Evolutionary conservation across 306 rosid species (phyloP).

Genomic region (Rosa chinensis): DNA sequence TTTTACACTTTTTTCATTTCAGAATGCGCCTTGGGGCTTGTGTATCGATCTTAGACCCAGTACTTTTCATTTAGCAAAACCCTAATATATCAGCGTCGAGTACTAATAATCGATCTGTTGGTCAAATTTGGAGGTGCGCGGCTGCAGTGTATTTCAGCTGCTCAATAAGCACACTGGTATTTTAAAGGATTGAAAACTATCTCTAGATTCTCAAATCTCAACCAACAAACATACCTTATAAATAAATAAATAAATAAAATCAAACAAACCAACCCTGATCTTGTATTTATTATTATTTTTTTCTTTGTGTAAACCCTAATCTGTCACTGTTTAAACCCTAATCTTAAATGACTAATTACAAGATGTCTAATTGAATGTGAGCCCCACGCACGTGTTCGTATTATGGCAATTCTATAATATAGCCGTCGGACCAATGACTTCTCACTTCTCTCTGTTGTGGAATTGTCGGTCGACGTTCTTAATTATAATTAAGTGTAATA

Average conservation of each 20-base stretch:
- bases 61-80: background rate
- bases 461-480: slow-evolving; percentile 1
- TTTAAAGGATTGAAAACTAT: no score
- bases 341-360: background rate
- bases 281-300: background rate
- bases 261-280: background rate
- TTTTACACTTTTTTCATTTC: background rate
- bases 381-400: background rate
- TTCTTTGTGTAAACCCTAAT: background rate
- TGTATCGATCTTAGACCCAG: background rate
- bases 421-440: slow-evolving; percentile 9
- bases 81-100: background rate
- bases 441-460: background rate
- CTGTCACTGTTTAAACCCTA: background rate
- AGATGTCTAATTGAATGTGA: background rate
- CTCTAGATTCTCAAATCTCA: no score
- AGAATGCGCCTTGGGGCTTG: background rate
- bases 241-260: no score
- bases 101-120: background rate
- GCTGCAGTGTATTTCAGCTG: background rate
- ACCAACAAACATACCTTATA: no score
- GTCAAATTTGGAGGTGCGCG: background rate
- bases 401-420: background rate
- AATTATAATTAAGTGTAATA: background rate
- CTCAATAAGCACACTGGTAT: no score